Base-by-base conservation (phyloP, 352 stramenopile species). In the Globisporangium spiculum region DNA sequence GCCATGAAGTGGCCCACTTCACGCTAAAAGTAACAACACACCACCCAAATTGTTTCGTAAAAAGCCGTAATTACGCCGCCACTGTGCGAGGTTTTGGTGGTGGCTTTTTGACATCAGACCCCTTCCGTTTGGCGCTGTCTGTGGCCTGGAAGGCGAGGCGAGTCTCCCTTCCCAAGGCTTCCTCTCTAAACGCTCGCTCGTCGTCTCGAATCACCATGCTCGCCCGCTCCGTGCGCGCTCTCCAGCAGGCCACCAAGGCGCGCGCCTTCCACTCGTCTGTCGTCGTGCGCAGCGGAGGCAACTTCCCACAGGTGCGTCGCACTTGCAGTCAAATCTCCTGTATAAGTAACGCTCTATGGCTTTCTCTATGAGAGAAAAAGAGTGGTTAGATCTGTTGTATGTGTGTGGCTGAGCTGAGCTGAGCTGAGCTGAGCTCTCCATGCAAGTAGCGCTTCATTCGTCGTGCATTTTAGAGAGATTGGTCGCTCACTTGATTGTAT, bases 211-310 rank as follows among this genome's bases (percentile, higher is more conserved):
- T 7, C 50, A 46, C 58, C 68, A 92, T 92, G 84, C 75, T 92
- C 32, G 80, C 82, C 67, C 81, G 81, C 62, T 83, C 63, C 72
- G 74, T 90, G 66, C 84, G 84, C 54, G 75, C 76, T 67, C 61
- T 89, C 55, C 55, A 36, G 18, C 55, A 61, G 55, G 55, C 75
- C 48, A 63, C 67, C 57, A 80, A 80, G 62, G 72, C 50, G 54
- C 60, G 18, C 36, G 64, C 70, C 36, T 78, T 91, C 66, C 84
- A 89, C 72, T 85, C 80, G 6, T 90, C 84, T 27, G 66, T 70
- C 24, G 67, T 74, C 70, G 73, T 64, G 20, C 48, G 72, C 60
- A 83, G 79, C 68, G 71, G 68, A 20, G 69, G 70, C 55, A 77
- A 68, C 64, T 75, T 75, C 50, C 68, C 70, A 44, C 63, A 72